A percentile compares a stretch with the other conserved stretches of the same genome.
Conservation (phyloP, 305 asterid species). For the Solanum hybrid region DNA sequence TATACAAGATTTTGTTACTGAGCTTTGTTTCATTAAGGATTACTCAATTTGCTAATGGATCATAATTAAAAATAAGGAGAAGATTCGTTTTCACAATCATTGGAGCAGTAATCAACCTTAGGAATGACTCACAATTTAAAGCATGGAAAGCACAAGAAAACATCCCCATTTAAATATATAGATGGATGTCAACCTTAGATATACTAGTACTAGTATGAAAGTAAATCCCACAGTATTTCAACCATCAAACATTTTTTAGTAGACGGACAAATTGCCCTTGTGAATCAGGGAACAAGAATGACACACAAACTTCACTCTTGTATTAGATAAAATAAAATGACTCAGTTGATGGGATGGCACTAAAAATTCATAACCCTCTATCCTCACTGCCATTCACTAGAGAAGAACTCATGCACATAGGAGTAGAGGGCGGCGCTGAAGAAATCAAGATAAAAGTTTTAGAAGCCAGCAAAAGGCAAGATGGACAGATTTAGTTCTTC, state of each 20-base stretch:
- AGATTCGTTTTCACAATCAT: not conserved
- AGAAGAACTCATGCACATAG: not conserved
- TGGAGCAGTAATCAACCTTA: not conserved
- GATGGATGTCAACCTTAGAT: not conserved
- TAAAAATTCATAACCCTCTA: not conserved
- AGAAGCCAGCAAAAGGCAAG: not conserved
- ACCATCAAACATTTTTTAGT: not conserved
- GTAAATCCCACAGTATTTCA: not conserved
- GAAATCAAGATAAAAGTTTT: not conserved
- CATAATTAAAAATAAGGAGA: not conserved
- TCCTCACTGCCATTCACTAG: not conserved
- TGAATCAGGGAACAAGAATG: not conserved
- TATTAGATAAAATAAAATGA: not conserved
- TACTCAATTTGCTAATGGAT: not conserved
- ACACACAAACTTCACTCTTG: not conserved
- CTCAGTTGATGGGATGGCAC: not conserved
- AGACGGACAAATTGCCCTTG: not conserved
- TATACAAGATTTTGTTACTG: not conserved
- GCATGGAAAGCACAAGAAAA: not conserved
- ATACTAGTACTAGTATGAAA: not conserved
- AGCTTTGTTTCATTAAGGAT: not conserved
- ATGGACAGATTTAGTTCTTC: not conserved
- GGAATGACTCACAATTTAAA: not conserved
- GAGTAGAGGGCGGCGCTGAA: not conserved
- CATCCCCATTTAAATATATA: not conserved